Base-by-base conservation (phyloP, 2,329 filamentous ascomycete genomes). In the Aureobasidium lini region DNA sequence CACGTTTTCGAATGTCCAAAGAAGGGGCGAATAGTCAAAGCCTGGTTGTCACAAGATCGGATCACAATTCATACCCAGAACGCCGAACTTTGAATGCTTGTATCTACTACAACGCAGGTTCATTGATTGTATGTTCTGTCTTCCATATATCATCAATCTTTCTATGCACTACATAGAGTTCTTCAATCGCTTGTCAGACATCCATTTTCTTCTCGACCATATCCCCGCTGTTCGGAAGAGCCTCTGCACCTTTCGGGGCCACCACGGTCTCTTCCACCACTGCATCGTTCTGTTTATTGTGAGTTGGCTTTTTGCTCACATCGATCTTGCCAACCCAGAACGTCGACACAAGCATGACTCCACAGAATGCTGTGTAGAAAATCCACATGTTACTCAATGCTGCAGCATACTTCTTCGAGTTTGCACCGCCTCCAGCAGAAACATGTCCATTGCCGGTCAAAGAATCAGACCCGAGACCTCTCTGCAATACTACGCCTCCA, bases 401-500 rank as follows among this genome's bases (percentile, higher is more conserved):
- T 1, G 75, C 75, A 2, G 77, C 77, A 32, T 76, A 69, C 3
- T 6, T 40, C 9, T 37, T 8, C 2, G 54, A 18, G 4, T 15
- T 34, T 10, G 32, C 15, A n/a, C 44, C 54, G 8, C 43, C 42
- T n/a, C 54, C 56, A 5, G 56, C 44, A 8, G 31, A 40, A n/a
- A 50, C 56, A 23, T 48, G 56, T 39, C 31, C 42, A 23, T 70
- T 67, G 0, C 76, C 76, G 11, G 36, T 39, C 7, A 58, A 39
- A 1, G 44, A 50, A 44, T 62, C 56, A n/a, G 48, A 48, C 0
- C 61, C 53, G 62, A 69, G 54, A 0, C 77, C 73, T 61, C 79
- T 80, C 58, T 80, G 77, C 60, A 81, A 79, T 3, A 81, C 75
- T 0, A 79, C 77, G 2, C 77, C 74, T 13, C 78, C 78, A 4